Conservation (phyloP, 108 stramenopile genomes). For the Nitzschia sp. region DNA sequence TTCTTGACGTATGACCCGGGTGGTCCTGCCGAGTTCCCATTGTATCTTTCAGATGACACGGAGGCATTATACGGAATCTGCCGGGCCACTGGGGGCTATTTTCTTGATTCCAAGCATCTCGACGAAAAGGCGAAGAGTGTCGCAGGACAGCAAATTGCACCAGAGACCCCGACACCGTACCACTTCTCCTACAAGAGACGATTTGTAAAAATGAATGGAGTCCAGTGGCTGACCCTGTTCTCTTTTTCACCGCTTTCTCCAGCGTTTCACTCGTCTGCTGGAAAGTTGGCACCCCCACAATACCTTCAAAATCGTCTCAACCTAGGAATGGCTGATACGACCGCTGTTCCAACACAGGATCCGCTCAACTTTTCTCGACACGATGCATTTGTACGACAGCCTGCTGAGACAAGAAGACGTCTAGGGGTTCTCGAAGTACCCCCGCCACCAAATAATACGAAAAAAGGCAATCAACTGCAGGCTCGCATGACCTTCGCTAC, state of each 20-base stretch:
- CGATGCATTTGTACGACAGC: slow-evolving; percentile 3
- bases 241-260: slow-evolving; percentile 68
- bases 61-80: slow-evolving; percentile 51
- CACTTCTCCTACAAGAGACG: slow-evolving; percentile 45
- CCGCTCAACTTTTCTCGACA: slow-evolving; percentile 8
- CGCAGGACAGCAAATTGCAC: slow-evolving; percentile 37
- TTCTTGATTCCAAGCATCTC: slow-evolving; percentile 56
- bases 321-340: slow-evolving; percentile 10
- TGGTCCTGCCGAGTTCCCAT: slow-evolving; percentile 45
- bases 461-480: not conserved
- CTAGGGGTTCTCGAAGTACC: not conserved
- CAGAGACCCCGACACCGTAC: slow-evolving; percentile 21
- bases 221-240: slow-evolving; percentile 76
- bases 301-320: slow-evolving; percentile 33
- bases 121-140: slow-evolving; percentile 35
- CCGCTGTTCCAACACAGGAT: slow-evolving; percentile 2
- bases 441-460: not conserved
- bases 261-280: slow-evolving; percentile 26
- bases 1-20: slow-evolving; percentile 45
- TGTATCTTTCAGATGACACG: slow-evolving; percentile 66
- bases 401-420: slow-evolving; percentile 1
- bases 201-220: slow-evolving; percentile 67
- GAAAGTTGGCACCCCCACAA: slow-evolving; percentile 35
- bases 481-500: slow-evolving; percentile 54
- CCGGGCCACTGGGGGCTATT: slow-evolving; percentile 65